A percentile compares a stretch with the other conserved stretches of the same genome.
Conservation (phyloP, 192 early-diverging fungal species). For the Backusella parvicylindrica region DNA sequence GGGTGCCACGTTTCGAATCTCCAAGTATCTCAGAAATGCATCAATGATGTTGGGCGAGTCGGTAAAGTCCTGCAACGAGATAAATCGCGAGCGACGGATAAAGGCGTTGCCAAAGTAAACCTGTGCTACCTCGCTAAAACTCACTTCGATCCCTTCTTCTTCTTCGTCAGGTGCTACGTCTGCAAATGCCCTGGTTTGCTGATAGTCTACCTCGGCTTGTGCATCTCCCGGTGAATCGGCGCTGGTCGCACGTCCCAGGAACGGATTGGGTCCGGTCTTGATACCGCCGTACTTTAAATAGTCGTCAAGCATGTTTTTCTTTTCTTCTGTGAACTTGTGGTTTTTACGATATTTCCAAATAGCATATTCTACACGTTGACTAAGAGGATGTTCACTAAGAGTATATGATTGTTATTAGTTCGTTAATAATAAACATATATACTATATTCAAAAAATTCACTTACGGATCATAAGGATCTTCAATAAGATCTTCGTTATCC, state of each 20-base stretch:
- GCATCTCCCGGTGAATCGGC: slow-evolving; percentile 31
- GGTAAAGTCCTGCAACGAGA: slow-evolving; percentile 43
- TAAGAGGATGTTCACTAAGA: slow-evolving; percentile 36
- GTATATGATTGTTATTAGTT: no score
- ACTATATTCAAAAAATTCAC: neutral
- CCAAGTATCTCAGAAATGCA: slow-evolving; percentile 47
- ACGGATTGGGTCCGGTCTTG: slow-evolving; percentile 45
- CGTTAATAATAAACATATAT: neutral
- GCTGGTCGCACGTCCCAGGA: slow-evolving; percentile 36
- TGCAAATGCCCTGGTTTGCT: slow-evolving; percentile 31
- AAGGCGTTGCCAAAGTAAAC: slow-evolving; percentile 54
- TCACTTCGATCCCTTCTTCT: slow-evolving; percentile 40
- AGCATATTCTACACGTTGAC: slow-evolving; percentile 48
- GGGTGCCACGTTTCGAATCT: slow-evolving; percentile 44
- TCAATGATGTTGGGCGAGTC: slow-evolving; percentile 41
- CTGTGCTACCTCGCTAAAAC: slow-evolving; percentile 37
- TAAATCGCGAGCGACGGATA: slow-evolving; percentile 39
- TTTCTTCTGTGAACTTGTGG: slow-evolving; percentile 42
- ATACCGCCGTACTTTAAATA: slow-evolving; percentile 56
- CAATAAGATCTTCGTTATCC: slow-evolving; percentile 29
- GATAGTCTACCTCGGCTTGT: slow-evolving; percentile 41
- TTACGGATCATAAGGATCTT: slow-evolving; percentile 45
- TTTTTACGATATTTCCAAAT: slow-evolving; percentile 52
- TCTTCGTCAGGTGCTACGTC: slow-evolving; percentile 37
- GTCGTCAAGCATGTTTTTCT: slow-evolving; percentile 40